A percentile compares a stretch with the other conserved stretches of the same genome.
Conservation (phyloP, 108 stramenopile species). For the Seminavis robusta region DNA sequence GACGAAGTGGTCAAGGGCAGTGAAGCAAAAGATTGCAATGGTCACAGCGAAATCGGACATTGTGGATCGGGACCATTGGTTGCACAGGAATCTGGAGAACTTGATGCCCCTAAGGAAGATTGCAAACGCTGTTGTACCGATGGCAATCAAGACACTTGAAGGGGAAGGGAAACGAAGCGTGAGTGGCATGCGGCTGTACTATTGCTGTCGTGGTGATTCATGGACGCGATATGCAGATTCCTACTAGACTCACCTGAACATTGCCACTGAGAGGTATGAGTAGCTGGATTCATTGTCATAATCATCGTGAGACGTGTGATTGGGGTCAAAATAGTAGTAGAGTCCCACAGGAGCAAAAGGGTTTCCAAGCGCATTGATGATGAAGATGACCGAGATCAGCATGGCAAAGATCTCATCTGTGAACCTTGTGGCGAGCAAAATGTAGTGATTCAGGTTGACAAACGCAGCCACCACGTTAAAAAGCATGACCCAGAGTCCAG, state of each 20-base stretch:
- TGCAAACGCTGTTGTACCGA: constrained; percentile 11
- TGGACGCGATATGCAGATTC: constrained; percentile 14
- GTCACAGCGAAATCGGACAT: constrained; percentile 26
- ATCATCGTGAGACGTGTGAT: constrained; percentile 20
- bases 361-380: constrained; percentile 26
- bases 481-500: constrained; percentile 13
- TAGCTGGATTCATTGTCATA: constrained; percentile 8
- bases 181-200: not conserved
- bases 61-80: constrained; percentile 9
- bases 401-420: constrained; percentile 21
- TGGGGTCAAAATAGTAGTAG: constrained; percentile 16
- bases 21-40: constrained; percentile 12
- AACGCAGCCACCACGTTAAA: constrained; percentile 13
- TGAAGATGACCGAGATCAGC: constrained; percentile 22
- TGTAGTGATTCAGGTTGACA: constrained; percentile 4
- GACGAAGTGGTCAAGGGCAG: constrained; percentile 14
- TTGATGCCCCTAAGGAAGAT: constrained; percentile 23
- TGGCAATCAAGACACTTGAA: constrained; percentile 6
- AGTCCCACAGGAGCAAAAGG: constrained; percentile 20
- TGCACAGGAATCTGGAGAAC: constrained; percentile 17
- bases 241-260: constrained; percentile 7
- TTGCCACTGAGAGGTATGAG: constrained; percentile 14
- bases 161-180: constrained; percentile 5
- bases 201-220: constrained; percentile 10
- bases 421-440: not conserved